These are phyloP conservation scores for Nidularia pulvinata DNA, from an alignment of 768 basidiomycete species.

Conservation along the genomic window DNA sequence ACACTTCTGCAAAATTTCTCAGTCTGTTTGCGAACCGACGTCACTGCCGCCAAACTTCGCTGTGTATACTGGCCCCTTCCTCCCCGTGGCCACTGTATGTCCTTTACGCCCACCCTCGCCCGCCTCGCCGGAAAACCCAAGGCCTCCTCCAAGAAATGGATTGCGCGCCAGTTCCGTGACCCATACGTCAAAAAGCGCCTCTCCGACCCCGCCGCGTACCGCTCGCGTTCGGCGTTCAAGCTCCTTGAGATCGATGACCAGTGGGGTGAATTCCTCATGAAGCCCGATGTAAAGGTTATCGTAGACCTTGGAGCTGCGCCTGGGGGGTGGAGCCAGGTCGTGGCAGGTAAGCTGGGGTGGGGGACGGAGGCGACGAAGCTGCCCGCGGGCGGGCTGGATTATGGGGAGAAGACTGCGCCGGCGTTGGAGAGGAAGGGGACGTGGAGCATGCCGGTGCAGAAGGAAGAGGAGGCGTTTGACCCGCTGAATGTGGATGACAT, in stretches of 20 bases:
- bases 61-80: not conserved
- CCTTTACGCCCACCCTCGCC: constrained; percentile 9
- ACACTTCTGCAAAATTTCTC: not conserved
- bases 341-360: constrained; percentile 62
- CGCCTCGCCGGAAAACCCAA: constrained; percentile 20
- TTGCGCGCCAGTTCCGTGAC: constrained; percentile 68
- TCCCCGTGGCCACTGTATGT: constrained; percentile 3
- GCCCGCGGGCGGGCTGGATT: not conserved
- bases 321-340: constrained; percentile 94
- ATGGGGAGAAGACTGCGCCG: constrained; percentile 1
- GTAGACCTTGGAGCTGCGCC: constrained; percentile 93
- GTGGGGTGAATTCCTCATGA: constrained; percentile 49
- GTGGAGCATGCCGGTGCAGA: constrained; percentile 1
- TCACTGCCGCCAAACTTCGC: too few species aligned
- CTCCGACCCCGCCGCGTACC: constrained; percentile 44
- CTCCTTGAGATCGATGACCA: constrained; percentile 74
- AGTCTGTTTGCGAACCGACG: not conserved
- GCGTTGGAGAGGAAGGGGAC: constrained; percentile 2
- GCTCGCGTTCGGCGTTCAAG: constrained; percentile 92
- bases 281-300: constrained; percentile 56
- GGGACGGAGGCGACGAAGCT: constrained; percentile 1
- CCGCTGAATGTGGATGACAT: constrained; percentile 40
- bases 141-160: constrained; percentile 59
- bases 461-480: constrained; percentile 26
- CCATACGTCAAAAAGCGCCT: constrained; percentile 59